Conservation (phyloP, 192 early-diverging fungal genomes). For the Mortierella hygrophila region DNA sequence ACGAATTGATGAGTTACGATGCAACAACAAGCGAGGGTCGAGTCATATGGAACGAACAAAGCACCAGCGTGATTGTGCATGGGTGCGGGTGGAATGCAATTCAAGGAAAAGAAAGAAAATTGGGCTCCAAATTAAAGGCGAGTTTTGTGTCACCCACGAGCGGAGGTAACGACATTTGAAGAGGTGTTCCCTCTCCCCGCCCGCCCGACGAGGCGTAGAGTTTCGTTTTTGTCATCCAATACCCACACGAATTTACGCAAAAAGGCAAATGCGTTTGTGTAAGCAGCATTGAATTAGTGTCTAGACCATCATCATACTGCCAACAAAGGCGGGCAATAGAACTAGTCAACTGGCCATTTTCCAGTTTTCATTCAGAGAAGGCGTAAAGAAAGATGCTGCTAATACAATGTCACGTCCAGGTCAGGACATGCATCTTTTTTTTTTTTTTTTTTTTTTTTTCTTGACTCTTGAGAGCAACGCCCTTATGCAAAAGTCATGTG, state of each 20-base stretch:
- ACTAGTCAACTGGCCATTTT: too few species aligned
- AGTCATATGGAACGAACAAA: too few species aligned
- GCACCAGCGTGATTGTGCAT: background rate
- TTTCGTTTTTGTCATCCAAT: conserved; percentile 4
- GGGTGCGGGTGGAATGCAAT: background rate
- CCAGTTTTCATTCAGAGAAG: too few species aligned
- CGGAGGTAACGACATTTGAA: background rate
- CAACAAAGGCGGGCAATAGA: background rate
- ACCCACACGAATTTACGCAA: background rate
- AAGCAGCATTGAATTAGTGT: background rate
- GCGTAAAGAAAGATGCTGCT: too few species aligned
- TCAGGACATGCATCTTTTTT: too few species aligned
- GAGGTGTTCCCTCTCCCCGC: background rate
- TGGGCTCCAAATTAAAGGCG: conserved; percentile 9
- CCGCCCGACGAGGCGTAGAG: background rate
- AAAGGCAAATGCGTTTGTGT: conserved; percentile 1
- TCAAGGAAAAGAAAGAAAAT: background rate
- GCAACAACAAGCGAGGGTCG: too few species aligned
- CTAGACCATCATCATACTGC: background rate
- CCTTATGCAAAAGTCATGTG: too few species aligned
- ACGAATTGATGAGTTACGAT: too few species aligned
- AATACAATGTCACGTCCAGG: too few species aligned
- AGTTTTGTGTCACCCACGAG: conserved; percentile 4
- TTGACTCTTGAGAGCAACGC: too few species aligned
- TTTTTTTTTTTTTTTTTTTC: too few species aligned